Conservation (phyloP, 371 early-diverging fungal genomes). For the Mucor velutinosus region DNA sequence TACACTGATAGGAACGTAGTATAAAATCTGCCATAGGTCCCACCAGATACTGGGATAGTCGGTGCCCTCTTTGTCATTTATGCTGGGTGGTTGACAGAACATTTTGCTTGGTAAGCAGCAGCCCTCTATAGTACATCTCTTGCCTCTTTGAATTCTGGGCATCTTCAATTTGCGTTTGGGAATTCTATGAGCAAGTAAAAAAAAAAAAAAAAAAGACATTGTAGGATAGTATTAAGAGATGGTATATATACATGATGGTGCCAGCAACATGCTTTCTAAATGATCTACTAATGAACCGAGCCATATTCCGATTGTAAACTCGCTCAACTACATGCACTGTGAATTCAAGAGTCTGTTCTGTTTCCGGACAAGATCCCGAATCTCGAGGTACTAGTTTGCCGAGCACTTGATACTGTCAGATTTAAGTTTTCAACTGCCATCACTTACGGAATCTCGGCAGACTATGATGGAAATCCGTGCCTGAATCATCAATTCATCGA, state of each 20-base stretch:
- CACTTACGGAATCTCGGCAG: not conserved
- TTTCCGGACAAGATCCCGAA: not conserved
- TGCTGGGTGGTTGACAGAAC: not conserved
- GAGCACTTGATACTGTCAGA: not conserved
- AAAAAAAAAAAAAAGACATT: not conserved
- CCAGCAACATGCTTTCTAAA: not conserved
- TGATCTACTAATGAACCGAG: not conserved
- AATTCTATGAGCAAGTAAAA: not conserved
- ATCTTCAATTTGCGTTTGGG: not conserved
- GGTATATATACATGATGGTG: not conserved
- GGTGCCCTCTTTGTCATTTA: not conserved
- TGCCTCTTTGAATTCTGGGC: not conserved
- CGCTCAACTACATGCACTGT: not conserved
- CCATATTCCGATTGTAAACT: not conserved
- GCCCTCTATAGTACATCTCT: slow-evolving; percentile 2
- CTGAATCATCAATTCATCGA: too few species aligned
- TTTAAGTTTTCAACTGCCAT: not conserved
- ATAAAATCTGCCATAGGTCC: slow-evolving; percentile 2
- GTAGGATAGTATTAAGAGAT: not conserved
- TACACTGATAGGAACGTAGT: not conserved
- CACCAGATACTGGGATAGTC: not conserved
- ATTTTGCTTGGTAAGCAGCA: slow-evolving; percentile 10
- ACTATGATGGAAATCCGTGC: too few species aligned
- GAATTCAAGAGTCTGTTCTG: not conserved
- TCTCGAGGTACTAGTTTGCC: not conserved